Evolutionary conservation across 441 rosid species (phyloP).

Genomic region (Pelargonium cotyledonis): DNA sequence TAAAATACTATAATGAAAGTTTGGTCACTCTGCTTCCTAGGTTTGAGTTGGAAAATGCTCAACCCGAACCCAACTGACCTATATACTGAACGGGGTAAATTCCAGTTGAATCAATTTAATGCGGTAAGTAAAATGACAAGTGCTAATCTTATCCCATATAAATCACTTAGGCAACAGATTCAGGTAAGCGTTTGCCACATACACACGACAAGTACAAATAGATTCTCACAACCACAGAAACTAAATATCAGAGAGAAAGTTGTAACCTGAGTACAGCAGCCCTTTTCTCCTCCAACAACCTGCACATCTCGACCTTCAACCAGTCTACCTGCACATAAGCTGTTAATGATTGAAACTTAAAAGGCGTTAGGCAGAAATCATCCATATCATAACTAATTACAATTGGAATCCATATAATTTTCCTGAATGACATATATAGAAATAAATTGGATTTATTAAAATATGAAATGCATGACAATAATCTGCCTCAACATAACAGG

Average conservation of each 20-base stretch:
- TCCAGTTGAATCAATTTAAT: not conserved
- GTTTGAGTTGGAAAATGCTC: constrained; percentile 15
- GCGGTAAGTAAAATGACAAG: not conserved
- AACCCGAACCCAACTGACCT: constrained; percentile 19
- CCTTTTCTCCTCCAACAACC: constrained; percentile 61
- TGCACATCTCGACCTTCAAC: constrained; percentile 68
- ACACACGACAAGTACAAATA: not conserved
- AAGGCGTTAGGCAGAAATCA: constrained; percentile 26
- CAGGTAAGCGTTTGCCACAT: not conserved
- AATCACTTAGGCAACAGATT: not conserved
- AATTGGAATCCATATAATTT: not conserved
- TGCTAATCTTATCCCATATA: constrained; percentile 39
- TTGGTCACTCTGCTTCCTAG: too few species aligned
- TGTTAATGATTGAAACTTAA: constrained; percentile 50
- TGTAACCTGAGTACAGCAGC: constrained; percentile 54
- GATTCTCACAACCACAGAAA: constrained; percentile 13
- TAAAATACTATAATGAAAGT: not conserved
- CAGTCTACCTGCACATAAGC: constrained; percentile 56
- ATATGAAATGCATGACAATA: not conserved
- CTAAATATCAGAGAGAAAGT: constrained; percentile 16
- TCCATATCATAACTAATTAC: not conserved
- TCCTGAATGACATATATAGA: not conserved
- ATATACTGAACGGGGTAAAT: not conserved
- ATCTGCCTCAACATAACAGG: not conserved
- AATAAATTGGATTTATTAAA: too few species aligned